These are phyloP conservation scores for Rhizophagus prolifer DNA, from an alignment of 192 early-diverging fungal species.

Conservation along the genomic window DNA sequence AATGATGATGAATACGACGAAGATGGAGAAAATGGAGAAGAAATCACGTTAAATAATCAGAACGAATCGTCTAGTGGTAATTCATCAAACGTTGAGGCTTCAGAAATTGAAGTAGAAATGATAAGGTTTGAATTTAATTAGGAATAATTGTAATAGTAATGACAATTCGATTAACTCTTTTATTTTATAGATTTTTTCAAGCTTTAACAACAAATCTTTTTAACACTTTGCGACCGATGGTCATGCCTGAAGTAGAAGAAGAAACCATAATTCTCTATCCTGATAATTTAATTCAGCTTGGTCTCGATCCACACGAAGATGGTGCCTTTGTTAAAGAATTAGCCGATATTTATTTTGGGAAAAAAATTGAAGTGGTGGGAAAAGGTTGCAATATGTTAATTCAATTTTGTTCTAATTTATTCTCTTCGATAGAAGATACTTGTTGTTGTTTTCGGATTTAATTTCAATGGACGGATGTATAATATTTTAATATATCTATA, in stretches of 20 bases:
- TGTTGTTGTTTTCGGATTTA: conserved; percentile 8
- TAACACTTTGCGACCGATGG: neutral
- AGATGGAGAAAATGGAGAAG: conserved; percentile 26
- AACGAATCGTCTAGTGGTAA: neutral
- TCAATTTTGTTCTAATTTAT: conserved; percentile 1
- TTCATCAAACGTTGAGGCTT: conserved; percentile 13
- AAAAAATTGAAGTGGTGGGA: conserved; percentile 34
- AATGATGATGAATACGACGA: conserved; percentile 21
- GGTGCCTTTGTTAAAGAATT: conserved; percentile 43
- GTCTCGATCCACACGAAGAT: conserved; percentile 46
- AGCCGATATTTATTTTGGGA: conserved; percentile 45
- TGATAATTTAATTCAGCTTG: conserved; percentile 43
- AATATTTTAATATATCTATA: neutral
- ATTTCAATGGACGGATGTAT: neutral
- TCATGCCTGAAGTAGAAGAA: conserved; percentile 18
- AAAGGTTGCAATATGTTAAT: conserved; percentile 1
- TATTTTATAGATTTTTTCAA: conserved; percentile 34
- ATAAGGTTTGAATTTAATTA: conserved; percentile 37
- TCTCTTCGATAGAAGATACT: neutral
- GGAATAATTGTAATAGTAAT: conserved; percentile 9
- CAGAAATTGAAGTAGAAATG: conserved; percentile 32
- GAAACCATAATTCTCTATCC: conserved; percentile 26
- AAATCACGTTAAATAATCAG: neutral
- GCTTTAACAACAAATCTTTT: conserved; percentile 39
- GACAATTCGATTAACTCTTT: conserved; percentile 42